These are phyloP conservation scores for Azolla pinnata DNA, from an alignment of 75 land plant genomes.

Conservation along the genomic window DNA sequence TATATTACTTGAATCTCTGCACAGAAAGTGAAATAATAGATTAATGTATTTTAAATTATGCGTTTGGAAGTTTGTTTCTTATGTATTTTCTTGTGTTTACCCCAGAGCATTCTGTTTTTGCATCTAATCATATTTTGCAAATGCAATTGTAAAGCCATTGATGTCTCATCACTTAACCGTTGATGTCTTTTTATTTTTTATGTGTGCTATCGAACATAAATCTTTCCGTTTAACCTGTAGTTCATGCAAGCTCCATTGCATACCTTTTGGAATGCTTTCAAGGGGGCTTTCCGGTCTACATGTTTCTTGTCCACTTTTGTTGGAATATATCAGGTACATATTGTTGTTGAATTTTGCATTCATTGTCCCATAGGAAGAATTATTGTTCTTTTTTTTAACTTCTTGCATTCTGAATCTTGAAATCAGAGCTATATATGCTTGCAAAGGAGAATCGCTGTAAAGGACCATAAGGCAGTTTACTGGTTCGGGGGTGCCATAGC, in stretches of 20 bases:
- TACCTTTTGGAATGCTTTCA: constrained; percentile 68
- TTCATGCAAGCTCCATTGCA: constrained; percentile 74
- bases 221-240: constrained; percentile 38
- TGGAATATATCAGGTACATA: constrained; percentile 78
- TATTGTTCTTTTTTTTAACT: not conserved
- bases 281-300: constrained; percentile 86
- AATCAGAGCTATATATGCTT: constrained; percentile 60
- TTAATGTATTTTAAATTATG: too few species aligned
- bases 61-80: too few species aligned
- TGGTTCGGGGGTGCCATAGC: constrained; percentile 78
- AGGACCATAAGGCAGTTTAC: constrained; percentile 77
- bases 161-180: too few species aligned
- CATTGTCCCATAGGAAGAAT: not conserved
- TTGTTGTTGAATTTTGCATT: not conserved
- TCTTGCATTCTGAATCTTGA: not conserved
- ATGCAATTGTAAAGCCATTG: too few species aligned
- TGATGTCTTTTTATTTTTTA: not conserved
- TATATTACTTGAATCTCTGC: too few species aligned
- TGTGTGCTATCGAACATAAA: not conserved
- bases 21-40: too few species aligned
- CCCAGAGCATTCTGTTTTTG: too few species aligned
- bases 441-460: constrained; percentile 70
- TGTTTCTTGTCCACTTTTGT: constrained; percentile 85
- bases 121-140: too few species aligned
- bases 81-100: too few species aligned